phyloP scores from a whole-genome alignment of 1,284 basidiomycete genomes.

The Agaricales sp. region DNA sequence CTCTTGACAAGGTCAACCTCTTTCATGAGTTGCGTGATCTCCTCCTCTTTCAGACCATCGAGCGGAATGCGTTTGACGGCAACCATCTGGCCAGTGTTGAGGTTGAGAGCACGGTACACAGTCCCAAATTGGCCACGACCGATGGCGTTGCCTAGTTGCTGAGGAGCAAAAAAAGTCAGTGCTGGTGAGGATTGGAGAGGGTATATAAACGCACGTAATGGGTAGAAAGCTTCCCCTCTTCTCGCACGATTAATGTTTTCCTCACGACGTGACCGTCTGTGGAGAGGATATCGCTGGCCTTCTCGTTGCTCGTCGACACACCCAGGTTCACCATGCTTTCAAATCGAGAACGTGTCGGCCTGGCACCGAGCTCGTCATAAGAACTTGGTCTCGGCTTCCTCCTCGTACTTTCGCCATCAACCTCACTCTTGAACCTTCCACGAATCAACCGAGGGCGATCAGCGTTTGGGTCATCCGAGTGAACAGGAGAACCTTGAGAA shows the following conservation, averaged over 20 bases:
- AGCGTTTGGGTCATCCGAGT: not conserved
- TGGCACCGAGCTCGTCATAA: constrained; percentile 50
- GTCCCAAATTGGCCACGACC: constrained; percentile 94
- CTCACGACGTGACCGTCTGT: constrained; percentile 50
- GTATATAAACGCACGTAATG: constrained; percentile 65
- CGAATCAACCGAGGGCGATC: not conserved
- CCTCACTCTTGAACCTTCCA: constrained; percentile 61
- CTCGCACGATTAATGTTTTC: constrained; percentile 71
- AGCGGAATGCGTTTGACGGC: constrained; percentile 89
- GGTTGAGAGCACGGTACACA: constrained; percentile 87
- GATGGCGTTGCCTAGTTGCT: constrained; percentile 96
- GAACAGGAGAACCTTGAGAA: not conserved
- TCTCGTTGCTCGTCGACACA: constrained; percentile 37
- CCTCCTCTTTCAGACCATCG: constrained; percentile 78
- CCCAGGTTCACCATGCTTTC: constrained; percentile 62
- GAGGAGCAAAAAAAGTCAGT: constrained; percentile 8
- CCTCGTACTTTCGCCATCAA: constrained; percentile 42
- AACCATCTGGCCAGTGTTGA: constrained; percentile 89
- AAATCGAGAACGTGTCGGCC: constrained; percentile 41
- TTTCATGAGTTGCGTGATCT: constrained; percentile 79
- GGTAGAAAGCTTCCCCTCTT: constrained; percentile 71
- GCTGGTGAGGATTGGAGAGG: constrained; percentile 3
- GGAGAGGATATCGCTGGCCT: constrained; percentile 57
- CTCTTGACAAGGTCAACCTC: constrained; percentile 89
- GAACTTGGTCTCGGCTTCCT: constrained; percentile 52